phyloP scores from a whole-genome alignment of 768 basidiomycete species.

The Suillus luteus region DNA sequence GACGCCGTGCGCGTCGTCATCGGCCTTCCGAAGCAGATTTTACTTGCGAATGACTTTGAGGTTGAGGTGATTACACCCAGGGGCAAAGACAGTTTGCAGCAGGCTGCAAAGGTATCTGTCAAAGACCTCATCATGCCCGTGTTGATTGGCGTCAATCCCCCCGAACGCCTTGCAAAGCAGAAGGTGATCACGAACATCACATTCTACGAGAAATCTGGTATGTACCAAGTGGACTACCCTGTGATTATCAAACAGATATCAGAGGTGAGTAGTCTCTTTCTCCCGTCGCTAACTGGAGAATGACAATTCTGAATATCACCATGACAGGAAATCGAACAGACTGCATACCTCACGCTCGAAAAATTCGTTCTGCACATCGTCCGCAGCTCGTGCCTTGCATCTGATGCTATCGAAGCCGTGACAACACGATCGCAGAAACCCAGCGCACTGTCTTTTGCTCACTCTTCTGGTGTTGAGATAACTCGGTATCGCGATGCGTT shows the following conservation, averaged over 20 bases:
- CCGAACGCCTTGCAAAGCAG: conserved; percentile 67
- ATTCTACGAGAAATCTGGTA: conserved; percentile 37
- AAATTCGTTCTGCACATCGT: conserved; percentile 54
- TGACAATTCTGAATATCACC: conserved; percentile 4
- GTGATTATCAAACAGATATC: conserved; percentile 37
- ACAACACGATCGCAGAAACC: conserved; percentile 67
- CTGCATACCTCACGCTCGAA: conserved; percentile 62
- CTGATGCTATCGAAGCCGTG: conserved; percentile 39
- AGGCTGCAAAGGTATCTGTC: conserved; percentile 40
- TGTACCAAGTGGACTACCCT: conserved; percentile 40
- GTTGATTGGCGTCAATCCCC: conserved; percentile 72
- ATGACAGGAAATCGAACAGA: conserved; percentile 47
- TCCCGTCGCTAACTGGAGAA: neutral
- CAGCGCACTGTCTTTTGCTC: conserved; percentile 67
- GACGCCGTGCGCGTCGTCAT: conserved; percentile 44
- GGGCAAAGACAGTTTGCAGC: neutral
- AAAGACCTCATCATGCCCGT: conserved; percentile 50
- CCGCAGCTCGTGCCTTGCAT: conserved; percentile 37
- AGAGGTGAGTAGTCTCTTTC: conserved; percentile 16
- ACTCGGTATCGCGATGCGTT: conserved; percentile 37
- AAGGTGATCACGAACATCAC: conserved; percentile 56
- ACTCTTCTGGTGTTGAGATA: conserved; percentile 64
- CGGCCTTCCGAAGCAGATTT: conserved; percentile 49
- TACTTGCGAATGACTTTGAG: conserved; percentile 48
- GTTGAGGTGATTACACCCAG: conserved; percentile 38